Evolutionary conservation across 768 basidiomycete species (phyloP).

Genomic region (Pleurotus pulmonarius): DNA sequence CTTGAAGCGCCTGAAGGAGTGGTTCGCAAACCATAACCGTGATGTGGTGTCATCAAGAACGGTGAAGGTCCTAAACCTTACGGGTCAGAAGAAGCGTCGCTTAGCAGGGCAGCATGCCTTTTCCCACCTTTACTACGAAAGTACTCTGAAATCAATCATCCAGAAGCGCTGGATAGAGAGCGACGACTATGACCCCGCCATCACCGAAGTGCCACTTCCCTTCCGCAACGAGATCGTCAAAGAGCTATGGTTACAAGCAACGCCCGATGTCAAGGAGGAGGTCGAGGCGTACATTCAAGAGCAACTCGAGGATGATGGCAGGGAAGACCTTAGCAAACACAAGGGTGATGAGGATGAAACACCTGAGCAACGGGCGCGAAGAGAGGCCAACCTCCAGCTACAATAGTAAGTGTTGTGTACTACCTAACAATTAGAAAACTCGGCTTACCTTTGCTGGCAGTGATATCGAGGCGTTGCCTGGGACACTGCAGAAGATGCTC

Average conservation of each 20-base stretch:
- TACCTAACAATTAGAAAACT: background rate
- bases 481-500: background rate
- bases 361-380: background rate
- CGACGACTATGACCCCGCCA: background rate
- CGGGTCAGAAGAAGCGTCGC: background rate
- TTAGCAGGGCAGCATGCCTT: background rate
- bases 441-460: background rate
- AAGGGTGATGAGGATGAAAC: background rate
- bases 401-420: background rate
- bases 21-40: background rate
- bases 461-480: background rate
- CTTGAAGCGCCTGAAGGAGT: background rate
- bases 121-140: conserved; percentile 3
- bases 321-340: background rate
- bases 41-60: background rate
- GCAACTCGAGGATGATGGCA: background rate
- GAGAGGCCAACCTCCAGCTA: background rate
- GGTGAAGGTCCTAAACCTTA: background rate
- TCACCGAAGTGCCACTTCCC: background rate
- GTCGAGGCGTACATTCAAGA: background rate
- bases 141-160: background rate
- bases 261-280: background rate
- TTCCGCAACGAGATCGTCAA: background rate
- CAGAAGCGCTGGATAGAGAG: background rate
- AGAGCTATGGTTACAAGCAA: background rate